Base-by-base conservation (phyloP, 768 basidiomycete genomes). In the Leccinum uliginosum region DNA sequence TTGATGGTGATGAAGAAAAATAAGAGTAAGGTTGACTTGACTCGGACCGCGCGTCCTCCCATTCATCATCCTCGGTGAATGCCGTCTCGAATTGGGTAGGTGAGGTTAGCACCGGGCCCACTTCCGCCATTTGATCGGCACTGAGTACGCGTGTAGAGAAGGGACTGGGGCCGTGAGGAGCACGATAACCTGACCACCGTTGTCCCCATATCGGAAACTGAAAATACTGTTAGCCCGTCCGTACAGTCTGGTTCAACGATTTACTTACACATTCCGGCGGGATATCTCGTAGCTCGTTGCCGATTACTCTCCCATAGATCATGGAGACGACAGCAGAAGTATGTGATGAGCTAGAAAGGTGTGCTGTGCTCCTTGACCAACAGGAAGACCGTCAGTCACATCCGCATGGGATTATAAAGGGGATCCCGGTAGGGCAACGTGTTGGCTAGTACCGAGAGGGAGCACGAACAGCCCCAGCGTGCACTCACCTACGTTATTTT, bases 161-260 rank as follows among this genome's bases (percentile, higher is more conserved):
- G 21, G 60, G 46, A 34, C 69, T 71, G 29, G 69, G 67, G 15
- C 69, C 65, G 34, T 51, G 59, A 50, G 69, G 63, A 54, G 40
- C 43, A 59, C 58, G 62, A 54, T 65, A 58, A 15, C 59, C 53
- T 29, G 63, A 53, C 69, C 69, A 71, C 30, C 69, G 65, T 53
- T 69, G 67, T 56, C 71, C 71, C 71, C 71, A 73, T 55, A 71
- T 56, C 15, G 69, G 65, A 30, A 73, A 58, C 69, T 63, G 51
- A 26, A 48, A 38, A 32, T 15, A 32, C 34, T 32, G 54, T 66
- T 44, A 68, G 57, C 47, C 45, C 46, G 38, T 26, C 27, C 27
- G 48, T 12, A 21, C 19, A 55, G 34, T 29, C 17, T 17, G 10
- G 19, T 30, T 51, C 19, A 53, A 49, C 38, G 47, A 53, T 6